Evolutionary conservation across 164 flowering plant genomes (phyloP).

Genomic region (Annona cherimola): DNA sequence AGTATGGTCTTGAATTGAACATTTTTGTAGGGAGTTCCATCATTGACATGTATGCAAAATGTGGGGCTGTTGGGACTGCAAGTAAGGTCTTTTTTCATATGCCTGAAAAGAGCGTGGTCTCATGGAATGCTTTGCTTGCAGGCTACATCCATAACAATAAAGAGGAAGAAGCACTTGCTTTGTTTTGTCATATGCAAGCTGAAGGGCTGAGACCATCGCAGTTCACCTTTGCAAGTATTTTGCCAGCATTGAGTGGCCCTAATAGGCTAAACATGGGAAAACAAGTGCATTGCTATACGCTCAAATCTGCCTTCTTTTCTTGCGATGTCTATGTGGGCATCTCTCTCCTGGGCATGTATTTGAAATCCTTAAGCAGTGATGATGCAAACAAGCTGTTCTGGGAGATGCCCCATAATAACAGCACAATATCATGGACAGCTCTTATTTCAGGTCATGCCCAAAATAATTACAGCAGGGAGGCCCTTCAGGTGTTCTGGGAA

Average conservation of each 20-base stretch:
- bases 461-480: conserved; percentile 51
- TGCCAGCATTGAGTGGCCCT: conserved; percentile 50
- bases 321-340: conserved; percentile 50
- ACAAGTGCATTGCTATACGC: conserved; percentile 55
- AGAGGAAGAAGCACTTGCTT: conserved; percentile 41
- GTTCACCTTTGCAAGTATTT: conserved; percentile 65
- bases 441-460: conserved; percentile 68
- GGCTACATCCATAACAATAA: conserved; percentile 47
- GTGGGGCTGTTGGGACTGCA: conserved; percentile 53
- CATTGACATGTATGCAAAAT: conserved; percentile 84
- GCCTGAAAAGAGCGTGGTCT: conserved; percentile 55
- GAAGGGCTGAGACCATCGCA: conserved; percentile 59
- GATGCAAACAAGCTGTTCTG: conserved; percentile 58
- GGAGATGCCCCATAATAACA: conserved; percentile 52
- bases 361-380: conserved; percentile 31
- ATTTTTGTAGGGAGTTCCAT: conserved; percentile 77
- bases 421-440: conserved; percentile 69
- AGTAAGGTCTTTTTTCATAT: conserved; percentile 35
- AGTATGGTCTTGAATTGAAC: conserved; percentile 56
- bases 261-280: conserved; percentile 38
- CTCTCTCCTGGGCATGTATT: conserved; percentile 71
- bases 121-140: conserved; percentile 73
- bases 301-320: conserved; percentile 46
- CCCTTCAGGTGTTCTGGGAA: conserved; percentile 44
- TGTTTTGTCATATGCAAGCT: conserved; percentile 43